Base-by-base conservation (phyloP, 2,329 filamentous ascomycete genomes). In the Ophiostoma angusticollis region DNA sequence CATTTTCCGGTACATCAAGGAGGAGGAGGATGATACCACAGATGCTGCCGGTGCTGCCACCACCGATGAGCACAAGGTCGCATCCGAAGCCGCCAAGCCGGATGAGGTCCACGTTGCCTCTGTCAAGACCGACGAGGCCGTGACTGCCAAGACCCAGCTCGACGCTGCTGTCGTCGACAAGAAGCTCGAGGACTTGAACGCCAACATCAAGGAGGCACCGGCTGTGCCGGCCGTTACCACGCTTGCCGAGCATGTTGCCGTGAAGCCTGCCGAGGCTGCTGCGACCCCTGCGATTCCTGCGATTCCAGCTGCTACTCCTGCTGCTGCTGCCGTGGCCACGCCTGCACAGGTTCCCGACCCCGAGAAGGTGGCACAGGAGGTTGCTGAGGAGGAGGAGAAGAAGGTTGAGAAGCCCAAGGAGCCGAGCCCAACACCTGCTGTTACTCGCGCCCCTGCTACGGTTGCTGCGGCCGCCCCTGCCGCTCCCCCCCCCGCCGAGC, bases 1-100 rank as follows among this genome's bases (percentile, higher is more conserved):
- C 56, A 94, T 98, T 58, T 85, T 96, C 67, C 76, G 91, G 52
- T 96, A 93, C 63, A 78, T 98, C 49, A 78, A 80, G 48, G 84
- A 91, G 45, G 83, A 89, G 52, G 72, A 72, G 30, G 86, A 95
- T 45, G 84, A 84, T 43, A 63, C 76, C 50, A 62, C 66, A 33
- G 69, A 75, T 34, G 49, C 49, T 39, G 40, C 50, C 21, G 49
- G 39, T 11, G 35, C 45, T 12, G 46, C 49, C 14, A 37, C 45
- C 9, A 40, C 49, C 25, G 49, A 50, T 9, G 54, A 52, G 32
- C 44, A 49, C 36, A 48, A 50, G 19, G 47, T 56, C 18, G 49
- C 50, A 6, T 16, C 34, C 19, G 39, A 34, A 9, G 54, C 57
- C 40, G 33, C 52, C 28, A 56, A 60, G 47, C 41, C 57, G 14